Base-by-base conservation (phyloP, 2,329 filamentous ascomycete species). In the Leptodontidium sp. region DNA sequence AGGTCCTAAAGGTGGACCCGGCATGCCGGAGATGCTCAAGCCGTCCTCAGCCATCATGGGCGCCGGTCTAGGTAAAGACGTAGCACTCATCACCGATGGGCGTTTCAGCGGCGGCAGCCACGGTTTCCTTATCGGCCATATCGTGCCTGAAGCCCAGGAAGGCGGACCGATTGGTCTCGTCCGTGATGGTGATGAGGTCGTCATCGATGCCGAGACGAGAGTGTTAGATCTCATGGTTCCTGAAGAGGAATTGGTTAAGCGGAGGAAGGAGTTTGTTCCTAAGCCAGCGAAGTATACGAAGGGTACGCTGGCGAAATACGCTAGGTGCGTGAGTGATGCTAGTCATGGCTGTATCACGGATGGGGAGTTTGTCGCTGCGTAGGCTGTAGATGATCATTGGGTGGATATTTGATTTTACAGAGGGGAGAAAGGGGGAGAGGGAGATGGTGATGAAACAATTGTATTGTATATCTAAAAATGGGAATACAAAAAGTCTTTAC, bases 21-120 rank as follows among this genome's bases (percentile, higher is more conserved):
- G 90, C 68, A 92, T 92, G 90, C 90, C 79, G 32, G 90, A 93
- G 81, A 92, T 92, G 89, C 80, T 93, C 75, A 92, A 92, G 79
- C 90, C 90, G 61, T 88, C 85, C 61, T 89, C 89, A 14, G 90
- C 90, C 38, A 90, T 93, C 78, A 93, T 93, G 90, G 90, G 90
- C 21, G 89, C 89, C 24, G 90, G 90, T 17, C 85, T 92, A 12
- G 90, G 90, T 57, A 82, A 90, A 68, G 90, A 92, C 71, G 87
- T 90, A 26, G 91, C 91, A 3, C 82, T 93, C 47, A 90, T 93
- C 79, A 93, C 91, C 0, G 91, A 93, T 75, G 90, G 90, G 55
- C 80, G 88, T 72, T 87, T 88, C 80, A 84, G 82, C 47, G 87
- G 87, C 67, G 87, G 86, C 58, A 84, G 81, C 65, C 87, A 89